A percentile compares a stretch with the other conserved stretches of the same genome.
Conservation (phyloP, 2,329 filamentous ascomycete species). For the Biscogniauxia sp. region DNA sequence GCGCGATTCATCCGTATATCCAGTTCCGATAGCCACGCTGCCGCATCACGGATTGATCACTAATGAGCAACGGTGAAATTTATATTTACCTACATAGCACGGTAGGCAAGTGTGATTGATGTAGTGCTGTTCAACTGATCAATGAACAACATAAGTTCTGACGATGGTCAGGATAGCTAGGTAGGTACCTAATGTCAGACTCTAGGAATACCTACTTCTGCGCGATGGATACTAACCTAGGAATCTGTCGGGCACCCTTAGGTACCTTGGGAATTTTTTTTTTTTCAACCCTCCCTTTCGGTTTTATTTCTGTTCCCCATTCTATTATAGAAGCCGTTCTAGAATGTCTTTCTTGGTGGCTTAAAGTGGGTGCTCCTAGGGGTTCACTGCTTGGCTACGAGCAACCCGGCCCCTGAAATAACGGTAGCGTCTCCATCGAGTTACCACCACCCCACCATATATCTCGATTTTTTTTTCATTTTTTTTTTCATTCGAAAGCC, state of each 20-base stretch:
- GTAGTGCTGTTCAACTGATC: no score
- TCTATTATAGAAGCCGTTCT: neutral
- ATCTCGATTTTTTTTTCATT: neutral
- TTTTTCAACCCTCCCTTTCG: neutral
- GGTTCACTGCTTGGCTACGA: neutral
- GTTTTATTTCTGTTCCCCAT: neutral
- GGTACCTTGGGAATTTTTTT: neutral
- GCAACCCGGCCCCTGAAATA: neutral
- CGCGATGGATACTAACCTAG: neutral
- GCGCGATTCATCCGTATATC: no score
- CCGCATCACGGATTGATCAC: neutral
- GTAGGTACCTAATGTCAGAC: no score
- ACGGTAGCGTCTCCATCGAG: conserved; percentile 6
- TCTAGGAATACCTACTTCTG: no score
- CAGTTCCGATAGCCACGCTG: no score
- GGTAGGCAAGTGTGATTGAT: no score
- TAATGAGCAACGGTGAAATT: neutral
- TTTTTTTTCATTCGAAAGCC: neutral
- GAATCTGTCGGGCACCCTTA: neutral
- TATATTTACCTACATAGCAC: no score
- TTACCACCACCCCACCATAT: neutral
- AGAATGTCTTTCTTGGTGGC: neutral
- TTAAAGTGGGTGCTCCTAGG: neutral
- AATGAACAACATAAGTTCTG: no score
- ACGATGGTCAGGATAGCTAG: no score